Percentiles rank a stretch among this genome's conserved stretches.
Conservation (phyloP, 1,284 basidiomycete species). For the Apiotrichum mycotoxinovorans region DNA sequence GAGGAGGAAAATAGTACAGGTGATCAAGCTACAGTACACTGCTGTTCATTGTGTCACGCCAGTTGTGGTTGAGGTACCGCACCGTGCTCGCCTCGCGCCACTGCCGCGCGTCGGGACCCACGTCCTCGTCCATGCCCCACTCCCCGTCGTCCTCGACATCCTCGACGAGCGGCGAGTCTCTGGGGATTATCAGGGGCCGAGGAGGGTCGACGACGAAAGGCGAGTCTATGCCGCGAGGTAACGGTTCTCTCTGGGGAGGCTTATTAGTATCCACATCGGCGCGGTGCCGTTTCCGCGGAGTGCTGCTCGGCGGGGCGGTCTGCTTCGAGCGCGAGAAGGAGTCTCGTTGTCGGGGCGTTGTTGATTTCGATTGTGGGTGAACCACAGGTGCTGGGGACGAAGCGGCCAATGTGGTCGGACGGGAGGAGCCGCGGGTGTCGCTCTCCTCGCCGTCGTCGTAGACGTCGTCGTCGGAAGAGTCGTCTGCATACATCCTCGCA, state of each 20-base stretch:
- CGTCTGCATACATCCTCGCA: neutral
- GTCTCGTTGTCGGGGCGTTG: neutral
- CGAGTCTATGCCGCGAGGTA: slow-evolving; percentile 9
- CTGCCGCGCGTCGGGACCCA: slow-evolving; percentile 27
- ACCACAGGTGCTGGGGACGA: too few relatives aligned
- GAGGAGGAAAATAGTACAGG: too few relatives aligned
- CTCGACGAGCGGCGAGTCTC: slow-evolving; percentile 9
- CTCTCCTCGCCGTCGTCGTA: neutral
- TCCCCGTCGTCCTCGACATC: slow-evolving; percentile 29
- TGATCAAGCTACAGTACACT: neutral
- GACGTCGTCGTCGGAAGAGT: neutral
- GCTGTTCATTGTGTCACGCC: neutral
- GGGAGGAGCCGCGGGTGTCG: too few relatives aligned
- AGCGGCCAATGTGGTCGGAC: too few relatives aligned
- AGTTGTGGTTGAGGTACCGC: neutral
- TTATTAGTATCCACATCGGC: too few relatives aligned
- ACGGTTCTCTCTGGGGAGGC: slow-evolving; percentile 5
- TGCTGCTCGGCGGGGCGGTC: neutral
- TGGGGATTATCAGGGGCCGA: slow-evolving; percentile 1
- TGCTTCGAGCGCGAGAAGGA: neutral
- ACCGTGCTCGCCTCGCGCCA: slow-evolving; percentile 37
- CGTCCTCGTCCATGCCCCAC: slow-evolving; percentile 44
- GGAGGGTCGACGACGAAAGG: neutral
- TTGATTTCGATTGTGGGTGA: neutral
- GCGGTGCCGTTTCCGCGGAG: slow-evolving; percentile 17